Evolutionary conservation across 1,284 basidiomycete species (phyloP), one percentile per base, ranked within the genome.

Genomic region (Vanrija sp.): DNA sequence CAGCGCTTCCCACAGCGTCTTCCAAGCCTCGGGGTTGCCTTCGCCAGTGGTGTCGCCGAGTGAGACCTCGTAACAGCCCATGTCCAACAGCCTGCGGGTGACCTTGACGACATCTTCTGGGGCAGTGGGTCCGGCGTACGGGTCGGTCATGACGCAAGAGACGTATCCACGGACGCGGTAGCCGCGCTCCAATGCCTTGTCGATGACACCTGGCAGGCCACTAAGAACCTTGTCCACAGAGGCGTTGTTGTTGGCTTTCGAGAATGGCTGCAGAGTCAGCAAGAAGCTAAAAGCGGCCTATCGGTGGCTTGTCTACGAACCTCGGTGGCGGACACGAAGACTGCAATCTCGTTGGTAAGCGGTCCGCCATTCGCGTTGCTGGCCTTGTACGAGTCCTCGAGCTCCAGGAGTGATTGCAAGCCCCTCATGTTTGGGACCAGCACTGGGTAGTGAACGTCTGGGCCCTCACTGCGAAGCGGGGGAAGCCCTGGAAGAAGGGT

Each of bases 41-140:
- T 84, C 84, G 0, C 94, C 94, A 2, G 91, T 89, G 2, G 93
- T 98, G 75, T 98, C 94, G 0, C 91, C 92, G 27, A 97, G 76
- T 59, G 87, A 89, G 47, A 97, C 84, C 70, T 98, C 89, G 75
- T 95, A 96, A 69, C 91, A 95, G 0, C 93, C 94, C 87, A 96
- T 94, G 54, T 91, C 84, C 5, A 85, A 63, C 23, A 98, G 73
- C 59, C 82, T 83, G 57, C 82, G 82, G 0, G 88, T 78, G 12
- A 96, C 84, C 19, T 85, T 82, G 42, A 85, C 81, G 6, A 93
- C 91, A 18, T 77, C 76, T 41, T 76, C 75, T 2, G 83, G 82
- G 54, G 86, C 84, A n/a, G 89, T 85, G 8, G 77, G 77, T 1
- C 94, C 94, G 19, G 85, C 82, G 72, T 88, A 96, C 1, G 94